Evolutionary conservation across 305 asterid genomes (phyloP).

Genomic region (Plantago lanceolata): DNA sequence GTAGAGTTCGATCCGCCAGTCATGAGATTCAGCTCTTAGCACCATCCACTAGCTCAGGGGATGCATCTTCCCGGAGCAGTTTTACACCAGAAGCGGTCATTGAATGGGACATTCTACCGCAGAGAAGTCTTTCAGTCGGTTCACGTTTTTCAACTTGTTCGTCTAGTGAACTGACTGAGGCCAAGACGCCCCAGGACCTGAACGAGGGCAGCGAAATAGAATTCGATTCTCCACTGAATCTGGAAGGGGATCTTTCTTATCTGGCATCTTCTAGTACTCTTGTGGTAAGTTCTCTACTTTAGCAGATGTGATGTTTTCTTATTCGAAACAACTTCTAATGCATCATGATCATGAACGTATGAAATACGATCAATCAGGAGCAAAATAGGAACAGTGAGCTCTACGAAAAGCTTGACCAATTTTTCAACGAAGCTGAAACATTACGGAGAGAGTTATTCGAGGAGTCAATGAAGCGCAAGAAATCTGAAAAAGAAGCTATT

Average conservation of each 20-base stretch:
- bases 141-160: constrained; percentile 52
- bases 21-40: too few species aligned
- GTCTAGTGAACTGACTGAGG: constrained; percentile 31
- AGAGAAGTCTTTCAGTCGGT: constrained; percentile 52
- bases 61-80: too few species aligned
- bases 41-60: too few species aligned
- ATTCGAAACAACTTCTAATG: too few species aligned
- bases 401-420: constrained; percentile 54
- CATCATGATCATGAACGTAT: constrained; percentile 5
- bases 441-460: constrained; percentile 61
- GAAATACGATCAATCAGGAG: constrained; percentile 41
- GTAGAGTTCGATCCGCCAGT: too few species aligned
- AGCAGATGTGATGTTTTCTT: too few species aligned
- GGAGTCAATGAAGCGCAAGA: constrained; percentile 60
- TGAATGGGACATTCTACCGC: constrained; percentile 38
- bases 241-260: constrained; percentile 7
- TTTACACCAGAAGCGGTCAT: background rate
- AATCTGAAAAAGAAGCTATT: constrained; percentile 72
- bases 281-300: constrained; percentile 41
- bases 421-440: constrained; percentile 57
- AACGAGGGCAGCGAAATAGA: constrained; percentile 33
- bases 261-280: constrained; percentile 20
- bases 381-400: constrained; percentile 44
- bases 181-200: constrained; percentile 34
- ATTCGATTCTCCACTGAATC: constrained; percentile 24